Conservation (phyloP, 1,284 basidiomycete species). For the Leccinum cinnamomeum region DNA sequence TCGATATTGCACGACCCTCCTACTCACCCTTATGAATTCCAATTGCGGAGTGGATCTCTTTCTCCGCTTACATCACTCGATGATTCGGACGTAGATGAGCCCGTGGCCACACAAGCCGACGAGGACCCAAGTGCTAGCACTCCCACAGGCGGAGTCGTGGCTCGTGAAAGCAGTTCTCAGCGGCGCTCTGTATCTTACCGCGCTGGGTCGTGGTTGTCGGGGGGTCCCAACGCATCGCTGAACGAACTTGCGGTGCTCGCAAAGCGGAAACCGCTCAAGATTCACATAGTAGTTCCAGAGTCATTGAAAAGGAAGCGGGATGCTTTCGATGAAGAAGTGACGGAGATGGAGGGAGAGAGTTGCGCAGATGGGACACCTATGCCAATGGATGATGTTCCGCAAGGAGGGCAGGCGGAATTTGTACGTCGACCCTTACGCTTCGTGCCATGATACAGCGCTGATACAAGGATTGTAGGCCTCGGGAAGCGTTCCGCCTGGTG, state of each 20-base stretch:
- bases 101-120: background rate
- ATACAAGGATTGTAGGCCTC: constrained; percentile 9
- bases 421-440: background rate
- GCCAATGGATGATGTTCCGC: background rate
- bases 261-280: constrained; percentile 11
- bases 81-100: background rate
- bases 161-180: background rate
- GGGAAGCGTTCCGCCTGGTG: background rate
- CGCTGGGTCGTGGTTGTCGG: background rate
- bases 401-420: background rate
- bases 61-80: constrained; percentile 26
- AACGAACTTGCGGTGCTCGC: constrained; percentile 23
- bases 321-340: background rate
- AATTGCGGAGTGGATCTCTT: constrained; percentile 4
- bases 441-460: background rate
- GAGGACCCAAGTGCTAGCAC: background rate
- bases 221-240: constrained; percentile 28
- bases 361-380: background rate
- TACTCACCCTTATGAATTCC: background rate
- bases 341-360: background rate
- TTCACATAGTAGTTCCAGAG: constrained; percentile 9
- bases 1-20: constrained; percentile 9
- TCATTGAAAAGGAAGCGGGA: constrained; percentile 23
- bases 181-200: background rate
- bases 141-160: background rate